Base-by-base conservation (phyloP, 176 grass and related monocot genomes). In the Rhynchospora breviuscula region DNA sequence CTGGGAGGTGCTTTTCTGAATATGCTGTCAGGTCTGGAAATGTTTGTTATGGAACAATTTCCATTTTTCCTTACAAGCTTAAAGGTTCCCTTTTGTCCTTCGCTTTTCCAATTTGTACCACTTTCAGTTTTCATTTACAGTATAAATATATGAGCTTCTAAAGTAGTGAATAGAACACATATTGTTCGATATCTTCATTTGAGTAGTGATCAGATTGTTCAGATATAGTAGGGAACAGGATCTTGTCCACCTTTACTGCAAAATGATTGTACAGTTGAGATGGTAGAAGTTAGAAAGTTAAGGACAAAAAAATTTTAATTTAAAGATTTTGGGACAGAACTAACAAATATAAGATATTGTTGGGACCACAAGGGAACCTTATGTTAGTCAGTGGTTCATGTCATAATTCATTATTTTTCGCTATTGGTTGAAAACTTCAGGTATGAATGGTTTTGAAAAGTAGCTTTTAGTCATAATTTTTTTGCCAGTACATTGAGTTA, bases 1-100 rank as follows among this genome's bases (percentile, higher is more conserved):
- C 90, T 57, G 93, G 88, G 18, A 92, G 92, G 66, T 92, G 81
- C 79, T 95, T 95, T 31, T 56, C 90, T 0, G 93, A 95, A 85
- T 66, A 89, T 81, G 93, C 88, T 48, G 90, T 86, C 87, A 95
- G 87, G 93, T 94, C 87, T 73, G 92, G 43, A 33, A 35, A 9
- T 17, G 54, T 78, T 78, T 78, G 40, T 54, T 31, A 13, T 73
- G n/a, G 19, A 23, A 12, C 17, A 18, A 1, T 56, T 77, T 7
- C 51, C 56, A 31, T 72, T 48, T 78, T 71, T 71, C 40, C 40
- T 1, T 15, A 71, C 15, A 46, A 47, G 49, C 5, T 21, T 54
- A 45, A 69, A 57, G 73, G 35, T 29, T 31, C 13, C 51, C 33
- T 57, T 57, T 73, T 9, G 69, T 51, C 19, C 18, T 11, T 47